Evolutionary conservation across 352 stramenopile species (phyloP).

Genomic region (Phytophthora pisi): DNA sequence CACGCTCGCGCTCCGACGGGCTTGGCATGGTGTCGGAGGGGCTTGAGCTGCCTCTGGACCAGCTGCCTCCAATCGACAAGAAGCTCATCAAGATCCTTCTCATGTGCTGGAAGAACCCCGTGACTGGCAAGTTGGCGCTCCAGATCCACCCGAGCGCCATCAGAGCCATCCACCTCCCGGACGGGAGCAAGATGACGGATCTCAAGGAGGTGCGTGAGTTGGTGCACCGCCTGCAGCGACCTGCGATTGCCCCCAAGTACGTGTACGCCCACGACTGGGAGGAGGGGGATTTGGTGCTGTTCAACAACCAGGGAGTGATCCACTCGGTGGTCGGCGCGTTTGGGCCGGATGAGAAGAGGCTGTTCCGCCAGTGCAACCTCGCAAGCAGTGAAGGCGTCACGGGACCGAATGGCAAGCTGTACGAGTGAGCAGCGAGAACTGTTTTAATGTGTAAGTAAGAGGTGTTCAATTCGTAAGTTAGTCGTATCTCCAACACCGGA

Average conservation of each 20-base stretch:
- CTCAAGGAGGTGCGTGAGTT: slow-evolving; percentile 31
- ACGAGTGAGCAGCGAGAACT: slow-evolving; percentile 13
- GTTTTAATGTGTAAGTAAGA: not conserved
- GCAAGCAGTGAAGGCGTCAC: slow-evolving; percentile 38
- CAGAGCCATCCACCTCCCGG: slow-evolving; percentile 26
- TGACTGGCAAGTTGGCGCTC: slow-evolving; percentile 33
- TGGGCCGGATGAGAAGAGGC: slow-evolving; percentile 29
- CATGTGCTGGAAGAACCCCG: slow-evolving; percentile 41
- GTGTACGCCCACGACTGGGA: slow-evolving; percentile 41
- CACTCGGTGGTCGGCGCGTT: slow-evolving; percentile 40
- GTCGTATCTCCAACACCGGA: no score
- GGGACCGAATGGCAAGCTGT: slow-evolving; percentile 30
- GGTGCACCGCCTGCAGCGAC: slow-evolving; percentile 34
- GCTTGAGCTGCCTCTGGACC: slow-evolving; percentile 30
- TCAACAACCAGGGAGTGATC: slow-evolving; percentile 41
- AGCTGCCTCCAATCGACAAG: slow-evolving; percentile 32
- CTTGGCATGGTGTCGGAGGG: slow-evolving; percentile 35
- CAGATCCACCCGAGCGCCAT: slow-evolving; percentile 40
- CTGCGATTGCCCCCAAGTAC: slow-evolving; percentile 35
- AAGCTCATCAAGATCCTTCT: slow-evolving; percentile 37
- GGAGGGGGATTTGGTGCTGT: slow-evolving; percentile 37
- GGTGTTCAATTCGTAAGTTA: no score
- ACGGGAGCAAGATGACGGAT: slow-evolving; percentile 32
- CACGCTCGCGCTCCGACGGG: slow-evolving; percentile 31
- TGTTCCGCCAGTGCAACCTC: slow-evolving; percentile 42